These are phyloP conservation scores for Chrysoporthe puriensis DNA, from an alignment of 2,329 filamentous ascomycete genomes.

Conservation along the genomic window DNA sequence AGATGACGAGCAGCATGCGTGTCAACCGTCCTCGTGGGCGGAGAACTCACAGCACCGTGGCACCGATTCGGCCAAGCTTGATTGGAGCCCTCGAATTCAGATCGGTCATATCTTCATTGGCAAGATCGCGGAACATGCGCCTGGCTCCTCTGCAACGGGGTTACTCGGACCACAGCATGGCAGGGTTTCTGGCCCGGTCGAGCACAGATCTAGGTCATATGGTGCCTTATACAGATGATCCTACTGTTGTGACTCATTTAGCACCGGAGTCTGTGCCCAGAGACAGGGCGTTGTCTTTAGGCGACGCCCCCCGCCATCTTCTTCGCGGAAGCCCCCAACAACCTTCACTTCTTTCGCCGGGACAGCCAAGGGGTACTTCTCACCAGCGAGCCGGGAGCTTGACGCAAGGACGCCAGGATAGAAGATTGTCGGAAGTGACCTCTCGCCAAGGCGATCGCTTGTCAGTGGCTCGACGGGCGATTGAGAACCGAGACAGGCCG, in stretches of 20 bases:
- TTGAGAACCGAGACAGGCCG: slow-evolving; percentile 35
- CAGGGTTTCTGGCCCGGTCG: slow-evolving; percentile 19
- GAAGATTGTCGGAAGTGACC: slow-evolving; percentile 7
- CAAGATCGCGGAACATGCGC: slow-evolving; percentile 77
- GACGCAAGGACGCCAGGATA: background rate
- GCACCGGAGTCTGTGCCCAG: slow-evolving; percentile 32
- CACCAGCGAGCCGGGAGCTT: background rate
- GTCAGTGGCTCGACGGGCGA: slow-evolving; percentile 30
- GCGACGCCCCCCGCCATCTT: slow-evolving; percentile 43
- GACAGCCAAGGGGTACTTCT: background rate
- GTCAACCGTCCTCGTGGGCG: slow-evolving; percentile 70
- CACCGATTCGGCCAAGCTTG: slow-evolving; percentile 87
- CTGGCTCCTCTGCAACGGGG: slow-evolving; percentile 70
- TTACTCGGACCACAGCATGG: slow-evolving; percentile 65
- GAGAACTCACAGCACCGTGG: slow-evolving; percentile 74
- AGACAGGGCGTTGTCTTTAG: slow-evolving; percentile 52
- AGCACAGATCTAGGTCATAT: slow-evolving; percentile 16
- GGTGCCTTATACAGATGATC: slow-evolving; percentile 25
- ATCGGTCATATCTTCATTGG: slow-evolving; percentile 84
- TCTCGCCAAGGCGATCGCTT: slow-evolving; percentile 10
- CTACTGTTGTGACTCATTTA: slow-evolving; percentile 5
- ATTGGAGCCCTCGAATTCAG: slow-evolving; percentile 93
- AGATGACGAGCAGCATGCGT: slow-evolving; percentile 92
- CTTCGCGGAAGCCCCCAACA: slow-evolving; percentile 29
- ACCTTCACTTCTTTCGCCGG: slow-evolving; percentile 4